A percentile compares a stretch with the other conserved stretches of the same genome.
phyloP scores from a whole-genome alignment of 2,329 filamentous ascomycete genomes.

The Fusarium citri region DNA sequence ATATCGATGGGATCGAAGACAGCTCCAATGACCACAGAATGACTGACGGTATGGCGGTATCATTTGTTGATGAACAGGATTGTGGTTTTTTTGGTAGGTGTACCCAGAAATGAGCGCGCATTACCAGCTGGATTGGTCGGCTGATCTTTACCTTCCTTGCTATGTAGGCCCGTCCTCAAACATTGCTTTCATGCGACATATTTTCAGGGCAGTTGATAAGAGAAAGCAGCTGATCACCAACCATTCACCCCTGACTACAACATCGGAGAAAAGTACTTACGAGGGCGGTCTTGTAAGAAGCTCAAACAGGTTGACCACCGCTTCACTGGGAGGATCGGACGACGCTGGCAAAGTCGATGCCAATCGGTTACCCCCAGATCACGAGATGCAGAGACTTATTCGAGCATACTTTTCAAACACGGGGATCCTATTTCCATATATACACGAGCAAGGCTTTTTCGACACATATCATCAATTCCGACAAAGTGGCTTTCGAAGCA shows the following conservation, averaged over 20 bases:
- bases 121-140: background rate
- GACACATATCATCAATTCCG: constrained; percentile 36
- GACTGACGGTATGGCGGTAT: constrained; percentile 13
- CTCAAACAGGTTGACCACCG: background rate
- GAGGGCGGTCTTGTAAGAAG: constrained; percentile 1
- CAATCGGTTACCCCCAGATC: constrained; percentile 35
- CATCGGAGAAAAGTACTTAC: background rate
- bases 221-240: background rate
- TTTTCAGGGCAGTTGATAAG: background rate
- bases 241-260: background rate
- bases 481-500: constrained; percentile 41
- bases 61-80: constrained; percentile 10
- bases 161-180: background rate
- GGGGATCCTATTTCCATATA: constrained; percentile 47
- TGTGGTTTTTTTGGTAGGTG: constrained; percentile 12
- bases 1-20: background rate
- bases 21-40: background rate
- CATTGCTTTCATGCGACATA: constrained; percentile 10
- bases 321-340: background rate
- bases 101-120: background rate
- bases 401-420: constrained; percentile 46
- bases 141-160: background rate
- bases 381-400: constrained; percentile 36
- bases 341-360: background rate
- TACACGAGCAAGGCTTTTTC: constrained; percentile 45